Evolutionary conservation across 306 rosid species (phyloP).

Genomic region (Begonia fuchsioides): DNA sequence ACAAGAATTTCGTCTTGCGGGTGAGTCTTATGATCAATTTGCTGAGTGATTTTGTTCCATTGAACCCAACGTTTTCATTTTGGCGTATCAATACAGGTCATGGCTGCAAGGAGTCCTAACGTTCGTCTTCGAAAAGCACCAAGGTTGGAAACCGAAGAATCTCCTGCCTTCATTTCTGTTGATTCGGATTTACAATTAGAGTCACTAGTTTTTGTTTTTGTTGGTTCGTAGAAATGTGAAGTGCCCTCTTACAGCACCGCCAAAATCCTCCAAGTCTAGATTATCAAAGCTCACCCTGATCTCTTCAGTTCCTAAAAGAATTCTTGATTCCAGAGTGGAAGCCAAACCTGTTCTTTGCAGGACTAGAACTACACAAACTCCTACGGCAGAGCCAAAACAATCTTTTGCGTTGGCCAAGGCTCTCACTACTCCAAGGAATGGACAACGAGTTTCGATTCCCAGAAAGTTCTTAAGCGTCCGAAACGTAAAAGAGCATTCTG

Average conservation of each 20-base stretch:
- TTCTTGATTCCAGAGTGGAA: constrained; percentile 19
- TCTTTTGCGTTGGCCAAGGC: constrained; percentile 36
- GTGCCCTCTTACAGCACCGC: constrained; percentile 75
- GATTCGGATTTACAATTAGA: background rate
- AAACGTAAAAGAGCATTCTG: constrained; percentile 28
- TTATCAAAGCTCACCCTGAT: constrained; percentile 53
- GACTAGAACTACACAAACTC: constrained; percentile 29
- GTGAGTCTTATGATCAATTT: constrained; percentile 23
- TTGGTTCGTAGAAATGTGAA: constrained; percentile 35
- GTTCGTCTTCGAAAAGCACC: constrained; percentile 41
- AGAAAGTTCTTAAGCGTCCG: constrained; percentile 62
- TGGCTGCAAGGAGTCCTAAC: constrained; percentile 98
- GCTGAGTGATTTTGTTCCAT: background rate
- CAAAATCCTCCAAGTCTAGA: constrained; percentile 56
- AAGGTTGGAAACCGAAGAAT: constrained; percentile 23
- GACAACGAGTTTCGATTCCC: constrained; percentile 32
- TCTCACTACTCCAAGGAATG: constrained; percentile 72
- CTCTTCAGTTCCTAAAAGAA: constrained; percentile 48
- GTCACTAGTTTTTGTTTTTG: background rate
- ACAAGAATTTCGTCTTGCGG: constrained; percentile 73
- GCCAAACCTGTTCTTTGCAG: constrained; percentile 28
- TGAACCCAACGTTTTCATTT: background rate
- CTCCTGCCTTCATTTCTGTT: background rate
- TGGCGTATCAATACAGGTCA: constrained; percentile 37
- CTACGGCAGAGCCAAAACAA: constrained; percentile 46